Percentiles rank a stretch among this genome's conserved stretches.
phyloP scores from a whole-genome alignment of 352 stramenopile genomes.

The Phytopythium litorale region DNA sequence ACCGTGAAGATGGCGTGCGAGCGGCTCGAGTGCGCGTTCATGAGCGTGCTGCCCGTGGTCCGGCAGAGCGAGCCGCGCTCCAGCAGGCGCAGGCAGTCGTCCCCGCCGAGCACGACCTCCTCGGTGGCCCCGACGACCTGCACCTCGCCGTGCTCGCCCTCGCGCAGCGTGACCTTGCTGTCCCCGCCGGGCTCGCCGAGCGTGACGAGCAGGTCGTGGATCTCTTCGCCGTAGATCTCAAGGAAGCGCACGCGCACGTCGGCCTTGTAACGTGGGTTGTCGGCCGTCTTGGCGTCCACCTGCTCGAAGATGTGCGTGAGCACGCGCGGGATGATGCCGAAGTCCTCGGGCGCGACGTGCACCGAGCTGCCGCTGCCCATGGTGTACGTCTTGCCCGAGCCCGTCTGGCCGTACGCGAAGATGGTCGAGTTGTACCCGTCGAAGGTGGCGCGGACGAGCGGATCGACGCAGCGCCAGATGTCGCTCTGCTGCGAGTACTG shows the following conservation, averaged over 20 bases:
- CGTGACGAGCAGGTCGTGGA: constrained; percentile 86
- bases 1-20: constrained; percentile 92
- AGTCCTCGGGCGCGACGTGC: constrained; percentile 75
- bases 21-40: constrained; percentile 91
- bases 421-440: constrained; percentile 82
- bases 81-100: constrained; percentile 79
- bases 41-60: constrained; percentile 86
- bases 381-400: constrained; percentile 86
- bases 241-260: constrained; percentile 86
- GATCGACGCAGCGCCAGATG: constrained; percentile 81
- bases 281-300: constrained; percentile 52
- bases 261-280: constrained; percentile 57
- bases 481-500: constrained; percentile 83
- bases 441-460: constrained; percentile 6
- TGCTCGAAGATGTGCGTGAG: constrained; percentile 84
- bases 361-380: constrained; percentile 86
- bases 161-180: constrained; percentile 82
- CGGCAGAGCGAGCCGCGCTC: constrained; percentile 82
- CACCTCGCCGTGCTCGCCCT: constrained; percentile 79
- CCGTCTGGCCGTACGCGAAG: constrained; percentile 88
- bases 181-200: constrained; percentile 47
- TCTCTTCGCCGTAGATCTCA: constrained; percentile 92
- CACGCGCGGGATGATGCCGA: constrained; percentile 84
- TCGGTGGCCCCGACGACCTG: constrained; percentile 80
- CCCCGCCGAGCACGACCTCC: constrained; percentile 54